These are phyloP conservation scores for Syncephalastrum sp. DNA, from an alignment of 371 early-diverging fungal genomes.

Conservation along the genomic window DNA sequence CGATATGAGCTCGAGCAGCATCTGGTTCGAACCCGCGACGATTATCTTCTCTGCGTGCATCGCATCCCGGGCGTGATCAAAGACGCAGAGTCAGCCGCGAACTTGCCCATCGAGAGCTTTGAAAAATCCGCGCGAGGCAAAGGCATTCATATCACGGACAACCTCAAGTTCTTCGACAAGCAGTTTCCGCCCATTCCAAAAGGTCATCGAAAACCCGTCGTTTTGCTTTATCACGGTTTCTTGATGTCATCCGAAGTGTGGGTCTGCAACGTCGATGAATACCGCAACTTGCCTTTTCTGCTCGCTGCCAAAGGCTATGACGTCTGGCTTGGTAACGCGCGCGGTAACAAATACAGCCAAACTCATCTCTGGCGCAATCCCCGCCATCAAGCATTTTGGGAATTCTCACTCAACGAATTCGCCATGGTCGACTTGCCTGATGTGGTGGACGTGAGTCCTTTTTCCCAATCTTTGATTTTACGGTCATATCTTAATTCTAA, in stretches of 20 bases:
- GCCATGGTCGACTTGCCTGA: conserved; percentile 87
- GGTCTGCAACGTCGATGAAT: conserved; percentile 78
- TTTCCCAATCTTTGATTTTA: not conserved
- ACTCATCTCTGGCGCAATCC: conserved; percentile 76
- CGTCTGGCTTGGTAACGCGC: conserved; percentile 96
- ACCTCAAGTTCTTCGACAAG: conserved; percentile 28
- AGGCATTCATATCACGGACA: conserved; percentile 32
- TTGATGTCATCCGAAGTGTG: conserved; percentile 93
- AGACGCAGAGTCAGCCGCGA: conserved; percentile 5
- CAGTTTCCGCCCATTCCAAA: conserved; percentile 16
- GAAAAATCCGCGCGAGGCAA: conserved; percentile 7
- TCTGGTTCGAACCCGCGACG: conserved; percentile 83
- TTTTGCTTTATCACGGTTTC: conserved; percentile 93
- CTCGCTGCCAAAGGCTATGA: conserved; percentile 88
- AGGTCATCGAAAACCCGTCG: conserved; percentile 69
- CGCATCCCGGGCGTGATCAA: conserved; percentile 61
- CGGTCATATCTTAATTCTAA: too few relatives aligned
- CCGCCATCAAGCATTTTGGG: conserved; percentile 81
- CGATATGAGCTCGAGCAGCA: conserved; percentile 82
- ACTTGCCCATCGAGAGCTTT: conserved; percentile 5
- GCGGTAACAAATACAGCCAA: conserved; percentile 95
- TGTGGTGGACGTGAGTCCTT: conserved; percentile 67
- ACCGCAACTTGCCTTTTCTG: conserved; percentile 67
- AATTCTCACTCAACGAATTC: conserved; percentile 92
- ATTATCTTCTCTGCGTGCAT: conserved; percentile 86